Evolutionary conservation across 306 rosid genomes (phyloP), one percentile per base, ranked within the genome.

Genomic region (Castanopsis chinensis): DNA sequence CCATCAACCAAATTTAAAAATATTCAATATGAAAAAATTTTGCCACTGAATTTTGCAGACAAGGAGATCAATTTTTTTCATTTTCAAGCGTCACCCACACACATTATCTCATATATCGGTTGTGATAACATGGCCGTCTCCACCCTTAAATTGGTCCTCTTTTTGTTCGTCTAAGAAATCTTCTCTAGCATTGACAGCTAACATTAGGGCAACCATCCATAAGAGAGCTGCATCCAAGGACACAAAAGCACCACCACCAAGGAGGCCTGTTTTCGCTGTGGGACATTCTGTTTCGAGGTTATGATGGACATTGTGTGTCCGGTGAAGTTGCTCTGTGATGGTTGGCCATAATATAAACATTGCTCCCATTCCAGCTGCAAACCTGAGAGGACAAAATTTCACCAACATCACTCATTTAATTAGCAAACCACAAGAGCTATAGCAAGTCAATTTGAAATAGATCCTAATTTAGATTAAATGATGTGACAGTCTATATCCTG

Each of bases 171-270:
- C 77, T 5, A 76, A 51, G 43, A 41, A 63, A 78, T 77, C 85
- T 12, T 82, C 85, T 7, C 85, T 54, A 4, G 43, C 81, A 64
- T 82, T 82, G 52, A 15, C 14, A 15, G 81, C 77, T 23, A 82
- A 60, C 51, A 82, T 82, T 1, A 82, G 73, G 37, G 74, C 63
- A 55, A 59, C 74, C 30, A 77, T 43, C 85, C 85, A 82, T 7
- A 82, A 23, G 68, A 82, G 78, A 11, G 81, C 18, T 2, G 81
- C 58, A 19, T 82, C 57, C 9, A 82, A 81, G 37, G 85, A 82
- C 45, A 61, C 15, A 19, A 82, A 77, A 68, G 85, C 85, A 17
- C 73, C 81, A 28, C 85, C 85, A 9, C 85, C 85, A 12, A 82
- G 43, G 9, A 82, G 74, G 1, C 85, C 85, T 14, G 77, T 76